Percentiles rank a stretch among this genome's conserved stretches.
Evolutionary conservation across 306 rosid species (phyloP).

Genomic region (Cyclanthera cordifolia): DNA sequence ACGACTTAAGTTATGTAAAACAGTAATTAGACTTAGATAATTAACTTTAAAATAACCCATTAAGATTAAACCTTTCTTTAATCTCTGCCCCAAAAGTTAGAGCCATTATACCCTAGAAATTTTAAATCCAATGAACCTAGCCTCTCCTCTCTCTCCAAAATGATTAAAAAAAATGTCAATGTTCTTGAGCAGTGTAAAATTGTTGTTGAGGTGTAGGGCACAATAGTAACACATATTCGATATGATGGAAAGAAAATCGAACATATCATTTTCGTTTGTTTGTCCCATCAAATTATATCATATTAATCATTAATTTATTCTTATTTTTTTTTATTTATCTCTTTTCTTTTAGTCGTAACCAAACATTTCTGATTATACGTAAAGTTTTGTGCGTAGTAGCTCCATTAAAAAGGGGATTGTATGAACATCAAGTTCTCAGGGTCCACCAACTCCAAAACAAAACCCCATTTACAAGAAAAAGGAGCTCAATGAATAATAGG

Average conservation of each 20-base stretch:
- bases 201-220: background rate
- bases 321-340: no score
- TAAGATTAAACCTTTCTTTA: background rate
- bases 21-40: no score
- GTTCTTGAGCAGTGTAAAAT: conserved; percentile 52
- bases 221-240: no score
- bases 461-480: background rate
- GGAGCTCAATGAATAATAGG: background rate
- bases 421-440: conserved; percentile 7
- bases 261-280: no score
- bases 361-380: no score
- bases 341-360: no score
- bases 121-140: conserved; percentile 1
- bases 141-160: background rate
- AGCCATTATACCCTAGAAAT: background rate
- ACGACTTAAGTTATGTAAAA: no score
- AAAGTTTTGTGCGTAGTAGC: conserved; percentile 2
- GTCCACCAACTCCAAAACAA: background rate
- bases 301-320: no score
- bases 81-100: background rate
- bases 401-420: conserved; percentile 12
- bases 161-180: conserved; percentile 2
- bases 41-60: background rate
- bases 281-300: no score
- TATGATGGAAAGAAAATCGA: no score